A percentile compares a stretch with the other conserved stretches of the same genome.
Evolutionary conservation across 352 stramenopile species (phyloP).

Genomic region (Phytophthora niederhauseri): DNA sequence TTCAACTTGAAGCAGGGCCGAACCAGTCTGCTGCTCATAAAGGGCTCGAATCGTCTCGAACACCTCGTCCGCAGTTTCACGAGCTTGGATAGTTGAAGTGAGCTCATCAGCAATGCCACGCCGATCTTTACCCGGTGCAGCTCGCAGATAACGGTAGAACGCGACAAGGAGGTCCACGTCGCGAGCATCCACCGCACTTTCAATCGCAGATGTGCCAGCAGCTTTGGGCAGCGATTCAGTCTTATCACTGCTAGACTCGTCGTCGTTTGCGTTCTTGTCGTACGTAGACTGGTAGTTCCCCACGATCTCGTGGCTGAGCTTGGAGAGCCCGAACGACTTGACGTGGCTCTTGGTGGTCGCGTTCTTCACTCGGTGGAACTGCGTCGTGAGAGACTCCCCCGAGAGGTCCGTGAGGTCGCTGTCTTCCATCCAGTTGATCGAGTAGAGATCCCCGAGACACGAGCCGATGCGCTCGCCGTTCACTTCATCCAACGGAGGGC

Average conservation of each 20-base stretch:
- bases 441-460: conserved; percentile 91
- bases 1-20: conserved; percentile 38
- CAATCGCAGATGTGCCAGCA: conserved; percentile 4
- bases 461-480: conserved; percentile 73
- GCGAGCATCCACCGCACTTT: conserved; percentile 56
- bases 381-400: conserved; percentile 74
- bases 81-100: conserved; percentile 43
- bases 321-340: conserved; percentile 64
- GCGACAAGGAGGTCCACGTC: conserved; percentile 78
- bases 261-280: conserved; percentile 47
- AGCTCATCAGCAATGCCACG: conserved; percentile 48
- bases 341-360: conserved; percentile 88
- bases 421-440: conserved; percentile 93
- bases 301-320: conserved; percentile 74
- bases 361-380: conserved; percentile 76
- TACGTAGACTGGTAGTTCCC: conserved; percentile 87
- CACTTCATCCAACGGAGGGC: conserved; percentile 77
- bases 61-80: conserved; percentile 59
- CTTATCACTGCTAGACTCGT: conserved; percentile 22
- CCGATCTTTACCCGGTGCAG: conserved; percentile 40
- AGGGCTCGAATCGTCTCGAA: conserved; percentile 55
- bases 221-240: background rate
- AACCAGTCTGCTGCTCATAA: conserved; percentile 34
- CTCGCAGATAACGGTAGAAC: conserved; percentile 83
- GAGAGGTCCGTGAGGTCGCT: conserved; percentile 85